Evolutionary conservation across 345 rosid genomes (phyloP), one percentile per base, ranked within the genome.

Genomic region (Acer yangbiense): DNA sequence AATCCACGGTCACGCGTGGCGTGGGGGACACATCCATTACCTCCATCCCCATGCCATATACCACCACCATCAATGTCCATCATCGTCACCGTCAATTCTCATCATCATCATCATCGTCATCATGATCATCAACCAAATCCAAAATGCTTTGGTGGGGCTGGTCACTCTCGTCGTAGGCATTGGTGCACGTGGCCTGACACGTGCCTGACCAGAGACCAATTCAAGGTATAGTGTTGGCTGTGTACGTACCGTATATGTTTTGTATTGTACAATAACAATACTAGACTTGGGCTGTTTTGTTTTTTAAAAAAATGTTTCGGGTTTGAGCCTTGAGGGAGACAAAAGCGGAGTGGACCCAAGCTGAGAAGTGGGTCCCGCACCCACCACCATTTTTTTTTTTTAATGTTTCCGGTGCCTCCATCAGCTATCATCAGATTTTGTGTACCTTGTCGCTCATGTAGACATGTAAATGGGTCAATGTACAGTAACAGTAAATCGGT

Each of bases 1-100:
- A 68, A 64, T 71, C 17, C 64, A 75, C 74, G 84, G 78, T 82
- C 79, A 82, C 78, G 65, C 48, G 76, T 21, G 54, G 41, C 32
- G 66, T 52, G 76, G 50, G 39, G 74, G 63, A 43, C 85, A 48
- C 61, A 66, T 75, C 77, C 77, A 70, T 16, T 74, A 39, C 35
- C 17, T 1, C 18, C 55, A 2, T 12, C 16, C 16, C 55, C 55
- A 13, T 50, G 55, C 55, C 65, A 20, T 32, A 32, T 20, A 29
- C 55, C 60, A 39, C 3, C 6, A 8, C 0, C 65, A 52, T 41
- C 50, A 23, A 25, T 1, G 25, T 1, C 27, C 27, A 8, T 0
- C 65, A 52, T 54, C 50, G 18, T 70, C 11, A 9, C 10, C 46
- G 11, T 43, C 46, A 1, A 6, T 65, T 61, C 35, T 35, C 39